Percentiles rank a stretch among this genome's conserved stretches.
phyloP scores from a whole-genome alignment of 495 filamentous ascomycete species.

The Trichoderma parareesei region DNA sequence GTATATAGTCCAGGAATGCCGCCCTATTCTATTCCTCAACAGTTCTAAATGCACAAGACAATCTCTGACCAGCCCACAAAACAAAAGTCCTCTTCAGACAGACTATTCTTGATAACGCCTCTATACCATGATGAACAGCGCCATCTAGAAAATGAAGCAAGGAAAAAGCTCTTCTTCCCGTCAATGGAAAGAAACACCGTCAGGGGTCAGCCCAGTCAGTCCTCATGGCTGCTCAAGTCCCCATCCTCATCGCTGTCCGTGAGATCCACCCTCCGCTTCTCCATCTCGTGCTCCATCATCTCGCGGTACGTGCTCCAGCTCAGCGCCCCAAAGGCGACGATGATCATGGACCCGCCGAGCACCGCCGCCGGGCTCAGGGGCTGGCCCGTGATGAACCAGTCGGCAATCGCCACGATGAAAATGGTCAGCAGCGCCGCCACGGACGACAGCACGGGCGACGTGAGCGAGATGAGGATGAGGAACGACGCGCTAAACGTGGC shows the following conservation, averaged over 20 bases:
- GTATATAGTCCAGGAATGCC: too few relatives aligned
- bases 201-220: not conserved
- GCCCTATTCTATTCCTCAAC: too few relatives aligned
- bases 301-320: constrained; percentile 89
- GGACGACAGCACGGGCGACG: constrained; percentile 81
- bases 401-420: constrained; percentile 86
- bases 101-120: too few relatives aligned
- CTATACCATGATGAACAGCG: too few relatives aligned
- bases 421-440: constrained; percentile 93
- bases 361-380: constrained; percentile 67
- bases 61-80: too few relatives aligned
- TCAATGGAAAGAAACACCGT: too few relatives aligned
- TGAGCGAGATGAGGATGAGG: constrained; percentile 83
- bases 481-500: constrained; percentile 89
- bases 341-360: constrained; percentile 76
- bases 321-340: constrained; percentile 73
- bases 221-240: constrained; percentile 12
- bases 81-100: too few relatives aligned
- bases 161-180: too few relatives aligned
- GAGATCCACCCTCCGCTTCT: constrained; percentile 23
- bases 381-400: constrained; percentile 74
- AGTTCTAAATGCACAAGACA: too few relatives aligned
- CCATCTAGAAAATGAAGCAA: too few relatives aligned
- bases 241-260: constrained; percentile 32
- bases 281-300: constrained; percentile 73